Base-by-base conservation (phyloP, 345 rosid genomes). In the Eucalyptus pauciflora region DNA sequence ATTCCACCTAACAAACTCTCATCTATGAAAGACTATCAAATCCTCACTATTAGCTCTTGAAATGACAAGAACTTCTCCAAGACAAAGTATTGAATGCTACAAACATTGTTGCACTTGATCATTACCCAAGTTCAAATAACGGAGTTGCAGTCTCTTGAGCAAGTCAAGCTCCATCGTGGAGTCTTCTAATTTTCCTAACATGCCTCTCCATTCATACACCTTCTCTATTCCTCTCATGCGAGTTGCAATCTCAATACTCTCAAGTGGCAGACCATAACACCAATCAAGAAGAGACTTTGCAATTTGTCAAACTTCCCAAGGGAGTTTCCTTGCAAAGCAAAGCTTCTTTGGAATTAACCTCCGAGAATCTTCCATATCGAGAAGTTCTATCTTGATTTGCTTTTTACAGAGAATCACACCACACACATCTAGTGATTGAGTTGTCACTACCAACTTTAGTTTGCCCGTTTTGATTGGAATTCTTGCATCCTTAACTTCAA, bases 241-340 rank as follows among this genome's bases (percentile, higher is more conserved):
- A 87, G 50, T 12, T 5, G 91, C 90, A 27, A 88, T 87, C 18
- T 48, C n/a, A 29, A 60, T 79, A 22, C 88, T 85, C 6, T 25
- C 89, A 13, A 91, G 90, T 3, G 93, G 93, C 8, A 93, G 10
- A 16, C 93, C 88, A 4, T 2, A 88, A 83, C 93, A 91, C 87
- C 88, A 62, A 5, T 69, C 10, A 2, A 48, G 89, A 33, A 92
- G 83, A 7, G 17, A 17, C 33, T 51, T 48, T n/a, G 90, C 91
- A 29, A 89, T 86, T 37, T 71, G 81, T 17, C 20, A 46, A 13
- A 60, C 20, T 52, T 48, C 16, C 48, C 43, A 17, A 58, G 67
- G 46, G 27, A 58, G 51, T 50, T 56, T 41, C 64, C 37, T 13
- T 2, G 31, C 54, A 45, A 20, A 58, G 62, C 43, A 24, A 52